Base-by-base conservation (phyloP, 495 filamentous ascomycete species). In the Usnea hakonensis region DNA sequence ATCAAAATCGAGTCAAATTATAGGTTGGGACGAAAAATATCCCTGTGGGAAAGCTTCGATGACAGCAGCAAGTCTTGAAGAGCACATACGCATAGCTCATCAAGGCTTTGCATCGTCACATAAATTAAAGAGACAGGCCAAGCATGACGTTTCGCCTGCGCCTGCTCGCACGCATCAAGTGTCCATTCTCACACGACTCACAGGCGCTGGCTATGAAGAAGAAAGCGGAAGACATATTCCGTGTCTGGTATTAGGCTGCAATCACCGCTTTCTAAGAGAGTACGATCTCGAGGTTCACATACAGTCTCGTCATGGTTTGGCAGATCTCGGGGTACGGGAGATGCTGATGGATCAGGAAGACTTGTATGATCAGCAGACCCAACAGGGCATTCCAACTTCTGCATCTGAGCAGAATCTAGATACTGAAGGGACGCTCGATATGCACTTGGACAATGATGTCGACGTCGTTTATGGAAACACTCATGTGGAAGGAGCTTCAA, bases 81-180 rank as follows among this genome's bases (percentile, higher is more conserved):
- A 90, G 53, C 91, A 96, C 65, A 79, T 95, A 43, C 85, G 89
- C 26, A 89, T 83, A 13, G 74, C 85, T 0, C 91, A 96, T 71
- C 69, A 94, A 40, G 84, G 85, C 5, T 75, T 84, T 38, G 71
- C 75, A 28, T 77, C 76, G 52, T 67, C 74, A 78, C 78, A 70
- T 74, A 54, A 54, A 72, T 23, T 56, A 56, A 46, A 59, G 64
- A 36, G 43, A 62, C 44, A 65, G 64, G 33, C 37, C 32, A 55
- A 46, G 59, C 17, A 23, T 37, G 37, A 28, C 1, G 37, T 26
- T 19, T 36, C 30, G 3, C n/a, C 30, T 35, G 64, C 58, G 43
- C 19, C 40, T n/a, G 26, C 35, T 36, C 44, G 71, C 38, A 70
- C 70, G 26, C 64, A 64, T 48, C 64, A 61, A 54, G 76, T 74